Conservation (phyloP, 176 grass and related monocot genomes). For the Hordeum marinum region DNA sequence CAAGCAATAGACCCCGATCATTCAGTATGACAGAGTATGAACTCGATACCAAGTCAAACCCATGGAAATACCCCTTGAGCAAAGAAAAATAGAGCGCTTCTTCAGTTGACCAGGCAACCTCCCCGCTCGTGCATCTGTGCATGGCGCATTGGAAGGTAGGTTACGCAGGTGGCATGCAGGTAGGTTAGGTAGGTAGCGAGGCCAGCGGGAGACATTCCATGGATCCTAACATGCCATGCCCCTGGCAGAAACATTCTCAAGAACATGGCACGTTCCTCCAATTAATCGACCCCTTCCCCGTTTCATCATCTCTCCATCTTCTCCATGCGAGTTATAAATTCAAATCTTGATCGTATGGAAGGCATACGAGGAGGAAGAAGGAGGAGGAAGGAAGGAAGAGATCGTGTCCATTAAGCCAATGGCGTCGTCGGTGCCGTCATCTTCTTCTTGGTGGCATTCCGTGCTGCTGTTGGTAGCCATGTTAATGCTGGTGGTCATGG, state of each 20-base stretch:
- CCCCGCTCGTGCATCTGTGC: not conserved
- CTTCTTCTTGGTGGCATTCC: not conserved
- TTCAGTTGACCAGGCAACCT: too few species aligned
- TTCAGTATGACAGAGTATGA: conserved; percentile 23
- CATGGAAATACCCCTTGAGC: not conserved
- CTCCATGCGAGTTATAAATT: not conserved
- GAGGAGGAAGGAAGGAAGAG: not conserved
- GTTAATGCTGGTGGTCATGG: not conserved
- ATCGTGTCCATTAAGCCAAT: conserved; percentile 2
- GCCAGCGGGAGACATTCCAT: conserved; percentile 25
- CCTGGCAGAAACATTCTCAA: not conserved
- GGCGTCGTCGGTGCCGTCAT: not conserved
- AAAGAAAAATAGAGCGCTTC: not conserved
- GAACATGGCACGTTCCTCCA: conserved; percentile 21
- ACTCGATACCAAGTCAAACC: conserved; percentile 22
- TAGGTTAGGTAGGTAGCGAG: not conserved
- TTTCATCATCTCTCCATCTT: not conserved
- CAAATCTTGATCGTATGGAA: not conserved
- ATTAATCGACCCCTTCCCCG: not conserved
- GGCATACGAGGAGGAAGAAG: not conserved
- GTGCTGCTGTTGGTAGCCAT: not conserved
- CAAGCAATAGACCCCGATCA: conserved; percentile 10
- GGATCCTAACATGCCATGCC: conserved; percentile 26
- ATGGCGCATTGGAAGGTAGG: not conserved
- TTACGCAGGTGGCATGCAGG: not conserved